A percentile compares a stretch with the other conserved stretches of the same genome.
Conservation (phyloP, 1,284 basidiomycete genomes). For the Tremellales sp. region DNA sequence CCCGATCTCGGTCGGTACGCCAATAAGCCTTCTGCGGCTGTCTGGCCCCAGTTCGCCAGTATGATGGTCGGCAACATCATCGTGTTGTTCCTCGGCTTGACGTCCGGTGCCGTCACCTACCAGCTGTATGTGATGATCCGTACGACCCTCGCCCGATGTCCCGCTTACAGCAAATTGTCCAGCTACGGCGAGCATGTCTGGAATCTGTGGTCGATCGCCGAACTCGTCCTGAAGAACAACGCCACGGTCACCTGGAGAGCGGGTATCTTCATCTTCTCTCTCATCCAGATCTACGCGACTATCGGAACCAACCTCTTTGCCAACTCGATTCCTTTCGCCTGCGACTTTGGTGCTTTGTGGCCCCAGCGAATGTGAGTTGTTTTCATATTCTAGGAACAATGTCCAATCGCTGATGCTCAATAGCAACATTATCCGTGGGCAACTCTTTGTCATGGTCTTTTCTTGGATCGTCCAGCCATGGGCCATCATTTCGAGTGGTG, state of each 20-base stretch:
- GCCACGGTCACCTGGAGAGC: conserved; percentile 10
- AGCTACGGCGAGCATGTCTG: conserved; percentile 26
- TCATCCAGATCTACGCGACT: conserved; percentile 9
- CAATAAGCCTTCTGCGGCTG: conserved; percentile 9
- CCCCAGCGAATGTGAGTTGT: conserved; percentile 30
- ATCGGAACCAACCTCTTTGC: conserved; percentile 40
- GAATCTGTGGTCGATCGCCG: conserved; percentile 38
- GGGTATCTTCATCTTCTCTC: conserved; percentile 3
- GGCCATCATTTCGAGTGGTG: conserved; percentile 31
- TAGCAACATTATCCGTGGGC: conserved; percentile 41
- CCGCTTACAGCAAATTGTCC: no score
- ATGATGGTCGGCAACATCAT: conserved; percentile 37
- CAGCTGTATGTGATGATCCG: conserved; percentile 33
- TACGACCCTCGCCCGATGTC: no score
- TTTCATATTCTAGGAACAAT: not conserved
- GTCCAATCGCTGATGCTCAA: not conserved
- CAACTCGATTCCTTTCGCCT: conserved; percentile 42
- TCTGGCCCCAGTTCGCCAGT: conserved; percentile 17
- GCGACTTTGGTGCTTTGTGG: conserved; percentile 39
- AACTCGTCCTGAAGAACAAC: conserved; percentile 26
- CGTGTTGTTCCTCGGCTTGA: conserved; percentile 42
- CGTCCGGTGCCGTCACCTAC: conserved; percentile 28
- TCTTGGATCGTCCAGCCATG: conserved; percentile 40
- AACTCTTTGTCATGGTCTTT: conserved; percentile 25
- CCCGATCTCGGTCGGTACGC: conserved; percentile 21